Conservation (phyloP, 2,329 filamentous ascomycete genomes). For the Cercospora sojina region DNA sequence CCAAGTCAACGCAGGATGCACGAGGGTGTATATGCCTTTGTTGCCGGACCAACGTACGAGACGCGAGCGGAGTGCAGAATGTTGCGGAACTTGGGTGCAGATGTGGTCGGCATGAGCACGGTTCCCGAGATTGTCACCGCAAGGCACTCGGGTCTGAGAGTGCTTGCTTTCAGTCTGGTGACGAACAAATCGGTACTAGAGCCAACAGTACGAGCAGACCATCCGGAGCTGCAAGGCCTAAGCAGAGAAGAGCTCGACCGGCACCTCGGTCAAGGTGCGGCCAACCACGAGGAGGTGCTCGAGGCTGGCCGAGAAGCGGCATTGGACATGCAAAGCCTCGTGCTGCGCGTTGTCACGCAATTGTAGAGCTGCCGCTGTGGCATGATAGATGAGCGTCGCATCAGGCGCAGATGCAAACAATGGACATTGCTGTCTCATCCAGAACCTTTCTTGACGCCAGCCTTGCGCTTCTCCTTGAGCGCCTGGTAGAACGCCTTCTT, state of each 20-base stretch:
- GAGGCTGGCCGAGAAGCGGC: slow-evolving; percentile 61
- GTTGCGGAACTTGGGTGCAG: slow-evolving; percentile 60
- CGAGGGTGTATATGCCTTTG: slow-evolving; percentile 66
- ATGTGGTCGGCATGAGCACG: slow-evolving; percentile 70
- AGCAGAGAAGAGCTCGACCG: slow-evolving; percentile 53
- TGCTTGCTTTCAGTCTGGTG: slow-evolving; percentile 65
- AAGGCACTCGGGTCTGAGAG: slow-evolving; percentile 61
- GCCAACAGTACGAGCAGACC: slow-evolving; percentile 59
- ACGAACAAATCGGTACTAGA: slow-evolving; percentile 64
- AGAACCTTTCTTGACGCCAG: slow-evolving; percentile 38
- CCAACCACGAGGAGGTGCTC: slow-evolving; percentile 65
- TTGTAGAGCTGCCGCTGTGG: slow-evolving; percentile 30
- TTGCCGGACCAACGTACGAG: slow-evolving; percentile 64
- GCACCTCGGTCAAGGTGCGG: slow-evolving; percentile 59
- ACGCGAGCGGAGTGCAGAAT: slow-evolving; percentile 65
- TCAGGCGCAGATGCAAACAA: slow-evolving; percentile 3
- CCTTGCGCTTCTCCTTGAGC: slow-evolving; percentile 60
- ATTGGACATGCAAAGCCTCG: slow-evolving; percentile 59
- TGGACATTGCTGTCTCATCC: slow-evolving; percentile 25
- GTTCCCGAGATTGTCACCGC: slow-evolving; percentile 68
- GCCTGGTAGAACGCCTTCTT: slow-evolving; percentile 89
- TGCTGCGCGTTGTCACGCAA: slow-evolving; percentile 48
- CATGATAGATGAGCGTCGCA: slow-evolving; percentile 9
- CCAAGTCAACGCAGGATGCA: slow-evolving; percentile 55
- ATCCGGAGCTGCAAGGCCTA: slow-evolving; percentile 53